These are phyloP conservation scores for Penicillium desertorum DNA, from an alignment of 495 filamentous ascomycete species.

Conservation along the genomic window DNA sequence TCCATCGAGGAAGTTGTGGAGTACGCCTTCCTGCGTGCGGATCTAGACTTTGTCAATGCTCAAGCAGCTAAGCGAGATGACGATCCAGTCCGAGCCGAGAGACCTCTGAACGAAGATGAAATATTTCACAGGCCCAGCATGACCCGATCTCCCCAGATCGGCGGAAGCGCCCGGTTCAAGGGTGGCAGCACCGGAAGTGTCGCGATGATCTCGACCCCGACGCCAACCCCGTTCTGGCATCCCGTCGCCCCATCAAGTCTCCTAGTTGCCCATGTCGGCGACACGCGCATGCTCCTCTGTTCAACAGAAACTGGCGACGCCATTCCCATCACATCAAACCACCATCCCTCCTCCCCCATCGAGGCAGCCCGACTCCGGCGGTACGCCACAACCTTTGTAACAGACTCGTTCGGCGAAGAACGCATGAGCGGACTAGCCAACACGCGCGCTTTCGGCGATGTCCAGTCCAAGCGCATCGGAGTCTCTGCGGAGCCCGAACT, in stretches of 20 bases:
- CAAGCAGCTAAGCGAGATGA: conserved; percentile 74
- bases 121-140: conserved; percentile 66
- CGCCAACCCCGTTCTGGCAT: conserved; percentile 91
- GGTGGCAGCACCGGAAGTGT: conserved; percentile 89
- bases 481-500: conserved; percentile 93
- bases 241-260: conserved; percentile 79
- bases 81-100: conserved; percentile 65
- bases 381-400: conserved; percentile 82
- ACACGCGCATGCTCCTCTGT: conserved; percentile 87
- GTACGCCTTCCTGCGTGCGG: conserved; percentile 88
- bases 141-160: conserved; percentile 57
- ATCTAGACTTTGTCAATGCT: conserved; percentile 87
- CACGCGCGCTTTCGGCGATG: conserved; percentile 89
- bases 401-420: conserved; percentile 96
- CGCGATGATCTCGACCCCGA: conserved; percentile 87
- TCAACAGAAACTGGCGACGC: conserved; percentile 74
- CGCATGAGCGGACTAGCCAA: conserved; percentile 92
- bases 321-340: conserved; percentile 77
- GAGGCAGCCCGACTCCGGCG: conserved; percentile 82
- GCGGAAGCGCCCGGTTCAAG: conserved; percentile 73
- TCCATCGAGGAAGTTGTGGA: conserved; percentile 59
- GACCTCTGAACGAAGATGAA: conserved; percentile 76
- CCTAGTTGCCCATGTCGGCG: conserved; percentile 87
- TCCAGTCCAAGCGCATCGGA: conserved; percentile 84
- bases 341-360: conserved; percentile 82